Conservation (phyloP, 805 yeast species). For the Saccharomyces paradoxus region DNA sequence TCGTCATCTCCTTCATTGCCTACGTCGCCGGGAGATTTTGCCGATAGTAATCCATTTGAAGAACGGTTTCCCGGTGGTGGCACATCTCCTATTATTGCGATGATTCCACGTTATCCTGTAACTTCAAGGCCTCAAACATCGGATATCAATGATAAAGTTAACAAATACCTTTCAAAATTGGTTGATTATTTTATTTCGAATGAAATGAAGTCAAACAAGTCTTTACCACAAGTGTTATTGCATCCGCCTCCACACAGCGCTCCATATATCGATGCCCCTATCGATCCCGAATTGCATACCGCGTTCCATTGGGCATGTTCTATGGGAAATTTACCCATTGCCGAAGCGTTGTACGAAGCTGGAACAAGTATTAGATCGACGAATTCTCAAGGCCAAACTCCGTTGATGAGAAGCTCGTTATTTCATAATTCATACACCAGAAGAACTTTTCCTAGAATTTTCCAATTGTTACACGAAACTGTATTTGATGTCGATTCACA, state of each 20-base stretch:
- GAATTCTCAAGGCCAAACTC: constrained; percentile 74
- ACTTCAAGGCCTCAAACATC: constrained; percentile 21
- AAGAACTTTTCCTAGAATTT: constrained; percentile 68
- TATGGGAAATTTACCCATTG: constrained; percentile 75
- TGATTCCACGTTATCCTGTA: constrained; percentile 24
- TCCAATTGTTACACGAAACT: constrained; percentile 68
- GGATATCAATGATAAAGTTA: constrained; percentile 28
- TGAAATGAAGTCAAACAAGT: constrained; percentile 21
- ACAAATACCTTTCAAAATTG: constrained; percentile 24
- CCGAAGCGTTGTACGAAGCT: constrained; percentile 62
- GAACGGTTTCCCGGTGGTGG: constrained; percentile 24
- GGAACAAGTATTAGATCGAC: constrained; percentile 57
- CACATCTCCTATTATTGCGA: constrained; percentile 27
- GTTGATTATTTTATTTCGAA: constrained; percentile 30
- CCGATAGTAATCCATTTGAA: constrained; percentile 27
- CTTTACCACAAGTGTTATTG: constrained; percentile 23
- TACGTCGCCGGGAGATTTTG: constrained; percentile 27
- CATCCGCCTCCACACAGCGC: constrained; percentile 28
- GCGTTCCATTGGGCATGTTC: constrained; percentile 97
- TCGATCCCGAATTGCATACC: constrained; percentile 91
- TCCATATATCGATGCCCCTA: constrained; percentile 53
- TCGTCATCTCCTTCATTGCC: constrained; percentile 29
- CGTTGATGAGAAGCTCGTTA: constrained; percentile 73
- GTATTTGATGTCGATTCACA: constrained; percentile 68
- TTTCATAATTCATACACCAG: constrained; percentile 83